Percentiles rank a stretch among this genome's conserved stretches.
These are phyloP conservation scores for Mycosphaerella sp. DNA, from an alignment of 2,329 filamentous ascomycete genomes.

Conservation along the genomic window DNA sequence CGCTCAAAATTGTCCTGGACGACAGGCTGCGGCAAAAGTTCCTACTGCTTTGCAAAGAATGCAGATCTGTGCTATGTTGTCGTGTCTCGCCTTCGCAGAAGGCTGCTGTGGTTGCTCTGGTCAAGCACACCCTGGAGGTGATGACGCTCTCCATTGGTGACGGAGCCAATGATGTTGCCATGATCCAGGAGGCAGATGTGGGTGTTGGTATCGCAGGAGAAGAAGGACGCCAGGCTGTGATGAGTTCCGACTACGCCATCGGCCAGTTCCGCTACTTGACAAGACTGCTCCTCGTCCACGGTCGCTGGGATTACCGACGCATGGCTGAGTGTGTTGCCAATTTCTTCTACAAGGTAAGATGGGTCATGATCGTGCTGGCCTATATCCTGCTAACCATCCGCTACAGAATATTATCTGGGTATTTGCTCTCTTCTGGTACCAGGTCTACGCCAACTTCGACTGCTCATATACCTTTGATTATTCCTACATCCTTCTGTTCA, in stretches of 20 bases:
- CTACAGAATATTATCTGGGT: slow-evolving; percentile 89
- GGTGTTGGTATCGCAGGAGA: slow-evolving; percentile 92
- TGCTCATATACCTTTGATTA: slow-evolving; percentile 97
- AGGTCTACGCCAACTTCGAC: slow-evolving; percentile 92
- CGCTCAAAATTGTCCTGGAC: slow-evolving; percentile 77
- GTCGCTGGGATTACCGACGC: slow-evolving; percentile 92
- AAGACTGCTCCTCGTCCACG: slow-evolving; percentile 79
- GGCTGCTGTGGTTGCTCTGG: slow-evolving; percentile 91
- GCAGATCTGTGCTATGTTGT: slow-evolving; percentile 92
- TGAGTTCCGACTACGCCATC: slow-evolving; percentile 95
- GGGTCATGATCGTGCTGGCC: background rate
- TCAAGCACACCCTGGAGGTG: slow-evolving; percentile 89
- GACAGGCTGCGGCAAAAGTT: slow-evolving; percentile 85
- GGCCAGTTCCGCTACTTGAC: slow-evolving; percentile 88
- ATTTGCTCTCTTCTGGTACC: slow-evolving; percentile 94
- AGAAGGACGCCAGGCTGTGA: slow-evolving; percentile 85
- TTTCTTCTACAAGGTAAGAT: slow-evolving; percentile 89
- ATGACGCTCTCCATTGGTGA: slow-evolving; percentile 94
- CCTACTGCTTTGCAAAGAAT: slow-evolving; percentile 90
- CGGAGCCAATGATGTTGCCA: slow-evolving; percentile 91
- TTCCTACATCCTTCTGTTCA: slow-evolving; percentile 94
- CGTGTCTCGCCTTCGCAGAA: slow-evolving; percentile 96
- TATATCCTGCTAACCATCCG: slow-evolving; percentile 24
- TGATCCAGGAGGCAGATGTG: slow-evolving; percentile 98
- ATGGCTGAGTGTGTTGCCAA: slow-evolving; percentile 92